Percentiles rank a stretch among this genome's conserved stretches.
Conservation (phyloP, 1,139 yeast genomes). For the Yamadazyma dendronema region DNA sequence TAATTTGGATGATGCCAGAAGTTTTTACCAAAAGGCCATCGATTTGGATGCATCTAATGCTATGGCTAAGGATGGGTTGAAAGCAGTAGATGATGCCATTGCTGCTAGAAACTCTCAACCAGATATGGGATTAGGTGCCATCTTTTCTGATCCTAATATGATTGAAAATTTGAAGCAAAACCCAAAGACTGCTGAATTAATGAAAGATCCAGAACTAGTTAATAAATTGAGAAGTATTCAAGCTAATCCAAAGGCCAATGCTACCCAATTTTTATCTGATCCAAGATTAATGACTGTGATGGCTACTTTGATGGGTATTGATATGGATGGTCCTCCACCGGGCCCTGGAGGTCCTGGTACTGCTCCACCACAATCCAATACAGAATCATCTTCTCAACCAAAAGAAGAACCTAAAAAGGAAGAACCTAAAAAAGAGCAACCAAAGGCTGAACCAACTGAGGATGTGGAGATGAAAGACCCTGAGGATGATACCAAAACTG, state of each 20-base stretch:
- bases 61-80: conserved; percentile 83
- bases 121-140: conserved; percentile 72
- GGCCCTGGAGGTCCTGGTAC: conserved; percentile 15
- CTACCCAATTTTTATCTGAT: conserved; percentile 65
- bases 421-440: conserved; percentile 12
- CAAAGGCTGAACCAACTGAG: conserved; percentile 22
- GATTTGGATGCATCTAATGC: conserved; percentile 79
- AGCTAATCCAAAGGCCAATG: conserved; percentile 71
- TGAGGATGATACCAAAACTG: conserved; percentile 34
- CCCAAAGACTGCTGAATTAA: conserved; percentile 83
- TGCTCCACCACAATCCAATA: conserved; percentile 25
- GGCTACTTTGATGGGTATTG: conserved; percentile 85
- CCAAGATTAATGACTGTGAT: conserved; percentile 87
- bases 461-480: conserved; percentile 38
- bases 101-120: conserved; percentile 47
- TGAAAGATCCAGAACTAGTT: conserved; percentile 86
- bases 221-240: conserved; percentile 66
- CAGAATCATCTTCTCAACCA: conserved; percentile 18
- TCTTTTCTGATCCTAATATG: conserved; percentile 79
- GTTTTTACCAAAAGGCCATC: conserved; percentile 75
- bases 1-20: conserved; percentile 66
- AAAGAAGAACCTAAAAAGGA: conserved; percentile 13
- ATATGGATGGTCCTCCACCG: conserved; percentile 52
- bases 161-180: conserved; percentile 72
- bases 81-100: conserved; percentile 62